phyloP scores from a whole-genome alignment of 495 filamentous ascomycete genomes.

The Tuber borchii region DNA sequence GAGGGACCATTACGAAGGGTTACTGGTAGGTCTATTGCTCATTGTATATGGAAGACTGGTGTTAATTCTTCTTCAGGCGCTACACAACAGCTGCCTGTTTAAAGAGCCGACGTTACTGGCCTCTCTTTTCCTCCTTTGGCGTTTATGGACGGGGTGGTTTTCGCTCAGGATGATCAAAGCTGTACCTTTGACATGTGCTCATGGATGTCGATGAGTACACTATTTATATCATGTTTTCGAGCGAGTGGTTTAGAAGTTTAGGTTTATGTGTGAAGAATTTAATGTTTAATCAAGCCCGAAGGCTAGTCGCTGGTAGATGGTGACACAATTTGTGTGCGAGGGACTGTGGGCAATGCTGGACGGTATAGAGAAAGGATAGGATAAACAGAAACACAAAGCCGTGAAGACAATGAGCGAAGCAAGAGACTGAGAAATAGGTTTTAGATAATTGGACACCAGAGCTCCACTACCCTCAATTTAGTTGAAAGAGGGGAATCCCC shows the following conservation, averaged over 20 bases:
- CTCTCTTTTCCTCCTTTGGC: neutral
- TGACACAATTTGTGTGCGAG: neutral
- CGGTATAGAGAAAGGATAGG: neutral
- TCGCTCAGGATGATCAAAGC: neutral
- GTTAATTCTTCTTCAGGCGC: constrained; percentile 21
- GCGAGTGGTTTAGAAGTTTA: neutral
- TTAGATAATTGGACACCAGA: neutral
- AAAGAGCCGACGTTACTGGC: neutral
- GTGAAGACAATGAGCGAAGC: neutral
- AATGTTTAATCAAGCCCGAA: neutral
- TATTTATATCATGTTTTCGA: neutral
- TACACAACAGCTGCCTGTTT: constrained; percentile 38
- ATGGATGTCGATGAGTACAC: neutral
- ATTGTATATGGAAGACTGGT: constrained; percentile 2
- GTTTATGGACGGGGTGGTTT: neutral
- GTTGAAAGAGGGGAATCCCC: neutral
- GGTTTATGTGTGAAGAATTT: neutral
- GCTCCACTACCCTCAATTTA: neutral
- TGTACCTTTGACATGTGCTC: neutral
- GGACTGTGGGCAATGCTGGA: neutral
- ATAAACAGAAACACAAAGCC: neutral
- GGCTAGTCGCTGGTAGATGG: neutral
- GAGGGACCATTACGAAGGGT: constrained; percentile 40
- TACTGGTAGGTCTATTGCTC: constrained; percentile 35
- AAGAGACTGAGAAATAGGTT: neutral